Base-by-base conservation (phyloP, 768 basidiomycete genomes). In the Tricholoma bakamatsutake region DNA sequence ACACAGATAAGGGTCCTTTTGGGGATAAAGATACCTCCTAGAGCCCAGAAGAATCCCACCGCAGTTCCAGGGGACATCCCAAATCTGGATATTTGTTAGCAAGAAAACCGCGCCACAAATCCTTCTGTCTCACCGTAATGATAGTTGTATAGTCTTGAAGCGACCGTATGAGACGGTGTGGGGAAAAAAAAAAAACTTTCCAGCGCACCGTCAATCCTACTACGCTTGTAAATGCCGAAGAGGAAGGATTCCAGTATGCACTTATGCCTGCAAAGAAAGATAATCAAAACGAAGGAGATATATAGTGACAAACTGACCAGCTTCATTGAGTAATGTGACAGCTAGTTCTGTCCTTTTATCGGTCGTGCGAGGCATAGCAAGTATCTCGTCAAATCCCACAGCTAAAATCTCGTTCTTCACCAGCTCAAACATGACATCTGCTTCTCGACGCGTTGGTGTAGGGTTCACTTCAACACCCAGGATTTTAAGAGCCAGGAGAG, bases 11-110 rank as follows among this genome's bases (percentile, higher is more conserved):
- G 45, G 37, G 17, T n/a, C 13, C 13, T 10, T 11, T 39, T 28
- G 10, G 42, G 21, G n/a, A 21, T 33, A 11, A 39, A 52, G 18
- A 42, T 61, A 84, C 85, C 83, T 65, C 80, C 81, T 5, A 86
- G 69, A 12, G 82, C 79, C 84, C 84, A 88, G 63, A 88, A 85
- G 67, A 90, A 85, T 5, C 88, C 88, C 15, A 85, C 67, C 0
- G 84, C 81, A 7, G 84, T 83, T 4, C 85, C 85, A 13, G 85
- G 79, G 6, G 83, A 78, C 75, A 90, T 84, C 5, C 87, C 88
- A 53, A 77, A 80, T 27, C 84, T 87, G 52, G 37, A 35, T 12
- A 4, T 59, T 31, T 28, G 17, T n/a, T 57, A 46, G 49, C 6
- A 48, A n/a, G 47, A 27, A 39, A 18, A 34, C 35, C 49, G 18